These are phyloP conservation scores for Suillus spraguei DNA, from an alignment of 768 basidiomycete genomes.

Conservation along the genomic window DNA sequence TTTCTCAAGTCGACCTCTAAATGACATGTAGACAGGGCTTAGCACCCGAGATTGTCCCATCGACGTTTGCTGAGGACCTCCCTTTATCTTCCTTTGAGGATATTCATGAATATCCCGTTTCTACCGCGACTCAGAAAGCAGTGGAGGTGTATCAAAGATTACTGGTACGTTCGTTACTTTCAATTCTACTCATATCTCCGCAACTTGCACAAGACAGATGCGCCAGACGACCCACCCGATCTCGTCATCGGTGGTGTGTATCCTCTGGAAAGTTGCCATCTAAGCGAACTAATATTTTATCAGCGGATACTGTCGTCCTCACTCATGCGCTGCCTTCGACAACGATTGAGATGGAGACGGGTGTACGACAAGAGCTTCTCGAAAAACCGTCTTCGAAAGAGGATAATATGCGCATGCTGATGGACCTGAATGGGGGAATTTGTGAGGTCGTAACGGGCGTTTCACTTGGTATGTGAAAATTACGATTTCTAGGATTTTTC, in stretches of 20 bases:
- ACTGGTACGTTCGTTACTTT: slow-evolving; percentile 47
- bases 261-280: background rate
- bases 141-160: slow-evolving; percentile 87
- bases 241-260: slow-evolving; percentile 73
- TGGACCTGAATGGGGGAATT: slow-evolving; percentile 81
- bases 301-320: slow-evolving; percentile 96
- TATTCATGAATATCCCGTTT: slow-evolving; percentile 72
- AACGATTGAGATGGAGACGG: slow-evolving; percentile 43
- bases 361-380: slow-evolving; percentile 68
- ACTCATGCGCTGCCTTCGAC: slow-evolving; percentile 68
- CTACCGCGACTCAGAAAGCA: slow-evolving; percentile 78
- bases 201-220: slow-evolving; percentile 37
- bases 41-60: slow-evolving; percentile 70
- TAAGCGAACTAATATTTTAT: slow-evolving; percentile 3
- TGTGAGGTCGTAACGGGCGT: slow-evolving; percentile 96
- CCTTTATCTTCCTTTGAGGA: slow-evolving; percentile 66
- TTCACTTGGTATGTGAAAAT: slow-evolving; percentile 61
- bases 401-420: slow-evolving; percentile 86
- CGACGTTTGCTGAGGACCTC: slow-evolving; percentile 81
- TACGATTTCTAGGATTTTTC: background rate
- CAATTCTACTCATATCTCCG: background rate
- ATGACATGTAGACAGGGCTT: slow-evolving; percentile 47
- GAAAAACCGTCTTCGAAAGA: slow-evolving; percentile 84
- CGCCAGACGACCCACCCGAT: slow-evolving; percentile 74
- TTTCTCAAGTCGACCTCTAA: background rate